A percentile compares a stretch with the other conserved stretches of the same genome.
Conservation (phyloP, 192 early-diverging fungal species). For the Linnemannia elongata region DNA sequence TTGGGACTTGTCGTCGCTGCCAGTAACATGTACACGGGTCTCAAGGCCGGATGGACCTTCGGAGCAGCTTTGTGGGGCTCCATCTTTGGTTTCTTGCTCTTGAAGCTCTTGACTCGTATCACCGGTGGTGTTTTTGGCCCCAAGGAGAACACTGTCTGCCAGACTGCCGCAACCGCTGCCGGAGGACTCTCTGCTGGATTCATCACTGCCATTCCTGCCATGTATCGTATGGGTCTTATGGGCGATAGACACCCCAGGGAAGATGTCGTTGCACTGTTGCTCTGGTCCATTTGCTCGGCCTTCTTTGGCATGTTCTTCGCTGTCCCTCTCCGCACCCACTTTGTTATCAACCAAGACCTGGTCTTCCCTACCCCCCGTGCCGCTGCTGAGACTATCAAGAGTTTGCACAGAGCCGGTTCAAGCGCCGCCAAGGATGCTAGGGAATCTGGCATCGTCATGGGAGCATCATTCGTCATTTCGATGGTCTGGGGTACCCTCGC, state of each 20-base stretch:
- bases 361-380: slow-evolving; percentile 78
- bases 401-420: slow-evolving; percentile 62
- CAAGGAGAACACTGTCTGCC: slow-evolving; percentile 76
- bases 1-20: slow-evolving; percentile 75
- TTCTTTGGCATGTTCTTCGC: slow-evolving; percentile 84
- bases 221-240: slow-evolving; percentile 77
- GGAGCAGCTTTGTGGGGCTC: slow-evolving; percentile 67
- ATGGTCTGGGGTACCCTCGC: slow-evolving; percentile 64
- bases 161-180: slow-evolving; percentile 78
- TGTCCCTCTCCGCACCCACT: slow-evolving; percentile 74
- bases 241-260: slow-evolving; percentile 43
- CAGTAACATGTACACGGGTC: slow-evolving; percentile 78
- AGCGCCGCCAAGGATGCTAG: slow-evolving; percentile 63
- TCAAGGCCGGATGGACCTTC: slow-evolving; percentile 73
- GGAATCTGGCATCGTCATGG: slow-evolving; percentile 66
- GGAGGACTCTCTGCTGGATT: slow-evolving; percentile 74
- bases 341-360: slow-evolving; percentile 76
- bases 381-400: slow-evolving; percentile 73
- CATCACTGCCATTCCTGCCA: slow-evolving; percentile 75
- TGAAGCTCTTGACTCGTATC: slow-evolving; percentile 66
- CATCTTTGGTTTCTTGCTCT: slow-evolving; percentile 72
- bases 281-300: slow-evolving; percentile 69
- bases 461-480: slow-evolving; percentile 54
- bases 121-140: slow-evolving; percentile 74
- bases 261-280: slow-evolving; percentile 65